Base-by-base conservation (phyloP, 2,329 filamentous ascomycete species). In the Hysterium pulicare region DNA sequence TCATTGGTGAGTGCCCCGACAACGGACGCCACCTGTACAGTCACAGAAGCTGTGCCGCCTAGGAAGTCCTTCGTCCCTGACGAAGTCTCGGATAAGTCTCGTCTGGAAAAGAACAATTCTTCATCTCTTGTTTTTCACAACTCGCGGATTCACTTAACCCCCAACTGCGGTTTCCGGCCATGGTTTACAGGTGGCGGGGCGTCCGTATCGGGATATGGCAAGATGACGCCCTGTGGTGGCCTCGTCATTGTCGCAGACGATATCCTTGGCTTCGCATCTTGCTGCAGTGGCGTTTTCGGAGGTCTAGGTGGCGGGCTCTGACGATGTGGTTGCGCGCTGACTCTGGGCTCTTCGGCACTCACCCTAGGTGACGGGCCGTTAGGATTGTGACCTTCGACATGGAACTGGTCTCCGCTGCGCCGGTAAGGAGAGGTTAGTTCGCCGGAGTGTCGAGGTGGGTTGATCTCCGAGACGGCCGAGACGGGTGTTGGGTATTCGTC, bases 121-220 rank as follows among this genome's bases (percentile, higher is more conserved):
- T n/a, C n/a, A n/a, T n/a, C n/a, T n/a, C n/a, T n/a, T n/a, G n/a
- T n/a, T n/a, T n/a, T n/a, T n/a, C n/a, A n/a, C n/a, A n/a, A n/a
- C n/a, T n/a, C n/a, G n/a, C n/a, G n/a, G n/a, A n/a, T n/a, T 46
- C 16, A 49, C 22, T 38, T 28, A 4, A 44, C 36, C 21, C 46
- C 75, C 54, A 84, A 87, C 37, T 86, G 84, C 1, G 91, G 91
- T 66, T 96, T 96, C 53, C 84, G 81, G 33, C 86, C 83, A 77
- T 89, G 86, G 57, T 95, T 94, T 6, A 94, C 89, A 3, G 91
- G 91, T 15, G 91, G 90, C 21, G 86, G 84, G 20, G 85, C 86
- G 57, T 94, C 86, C 34, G 82, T 83, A 36, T 87, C 69, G 0
- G 91, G 91, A 63, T 96, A 96, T 1, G 90, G 90, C 24, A 87